phyloP scores from a whole-genome alignment of 176 grass and related monocot genomes.

The Carex myosuroides region DNA sequence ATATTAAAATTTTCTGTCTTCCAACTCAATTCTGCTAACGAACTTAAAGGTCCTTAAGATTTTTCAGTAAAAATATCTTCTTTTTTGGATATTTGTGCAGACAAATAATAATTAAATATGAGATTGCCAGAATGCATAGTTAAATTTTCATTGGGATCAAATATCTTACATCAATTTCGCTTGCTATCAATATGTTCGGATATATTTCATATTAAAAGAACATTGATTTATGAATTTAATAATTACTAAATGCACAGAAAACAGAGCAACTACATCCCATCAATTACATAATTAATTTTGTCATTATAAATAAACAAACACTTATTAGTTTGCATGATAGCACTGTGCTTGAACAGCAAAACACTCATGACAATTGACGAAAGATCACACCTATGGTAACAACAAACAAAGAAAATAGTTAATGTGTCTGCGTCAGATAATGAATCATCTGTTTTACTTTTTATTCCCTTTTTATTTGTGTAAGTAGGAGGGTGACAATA shows the following conservation, averaged over 20 bases:
- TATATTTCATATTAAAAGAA: not conserved
- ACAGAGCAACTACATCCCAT: not conserved
- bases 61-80: not conserved
- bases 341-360: not conserved
- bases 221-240: not conserved
- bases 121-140: not conserved
- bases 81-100: not conserved
- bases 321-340: not conserved
- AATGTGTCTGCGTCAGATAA: not conserved
- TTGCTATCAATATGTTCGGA: not conserved
- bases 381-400: not conserved
- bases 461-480: not conserved
- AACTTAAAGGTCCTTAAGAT: not conserved
- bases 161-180: not conserved
- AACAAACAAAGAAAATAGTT: not conserved
- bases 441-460: not conserved
- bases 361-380: not conserved
- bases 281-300: not conserved
- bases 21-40: not conserved
- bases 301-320: not conserved
- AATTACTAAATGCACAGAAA: too few relatives aligned
- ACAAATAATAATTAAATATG: not conserved
- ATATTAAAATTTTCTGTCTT: too few relatives aligned
- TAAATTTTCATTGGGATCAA: not conserved
- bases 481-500: constrained; percentile 9